Base-by-base conservation (phyloP, 176 grass and related monocot genomes). In the Leersia perrieri region DNA sequence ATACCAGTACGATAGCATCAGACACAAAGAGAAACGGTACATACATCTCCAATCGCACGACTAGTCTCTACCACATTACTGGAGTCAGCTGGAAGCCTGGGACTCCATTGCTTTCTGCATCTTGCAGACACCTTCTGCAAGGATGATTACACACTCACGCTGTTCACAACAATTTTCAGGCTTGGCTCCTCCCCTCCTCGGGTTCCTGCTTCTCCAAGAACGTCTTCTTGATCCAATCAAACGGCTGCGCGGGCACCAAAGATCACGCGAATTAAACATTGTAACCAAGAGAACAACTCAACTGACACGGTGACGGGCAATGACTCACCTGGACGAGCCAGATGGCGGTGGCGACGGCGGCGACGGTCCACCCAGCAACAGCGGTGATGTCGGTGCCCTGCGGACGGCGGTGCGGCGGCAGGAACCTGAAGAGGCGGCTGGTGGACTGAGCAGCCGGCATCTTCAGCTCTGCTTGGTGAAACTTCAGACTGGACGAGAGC, bases 151-250 rank as follows among this genome's bases (percentile, higher is more conserved):
- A n/a, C n/a, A n/a, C n/a, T n/a, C 80, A 51, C 49, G 1, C 7
- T 1, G 33, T 20, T 11, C 35, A 9, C 27, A 60, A 25, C 26
- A 53, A 7, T 33, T n/a, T n/a, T 57, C 33, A 69, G 14, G 29
- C 60, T 82, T 83, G 53, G 74, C n/a, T 67, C 35, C 39, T 88
- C 74, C 1, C 73, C 23, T 77, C 66, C 51, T 88, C 78, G 1
- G 81, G 20, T 15, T 85, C 49, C 36, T 84, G 61, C 58, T 88
- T 79, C 68, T 79, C 82, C 1, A 82, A 79, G 36, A 88, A 63
- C 49, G 69, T 51, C 82, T 88, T 85, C 89, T 85, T 88, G 47
- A 88, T 80, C 85, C 82, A 88, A 63, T 85, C 77, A 15, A 88
- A 91, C 16, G 89, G 78, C 85, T 88, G 82, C 47, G 15, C 16